Conservation (phyloP, 495 filamentous ascomycete genomes). For the Aspergillus funiculosus region DNA sequence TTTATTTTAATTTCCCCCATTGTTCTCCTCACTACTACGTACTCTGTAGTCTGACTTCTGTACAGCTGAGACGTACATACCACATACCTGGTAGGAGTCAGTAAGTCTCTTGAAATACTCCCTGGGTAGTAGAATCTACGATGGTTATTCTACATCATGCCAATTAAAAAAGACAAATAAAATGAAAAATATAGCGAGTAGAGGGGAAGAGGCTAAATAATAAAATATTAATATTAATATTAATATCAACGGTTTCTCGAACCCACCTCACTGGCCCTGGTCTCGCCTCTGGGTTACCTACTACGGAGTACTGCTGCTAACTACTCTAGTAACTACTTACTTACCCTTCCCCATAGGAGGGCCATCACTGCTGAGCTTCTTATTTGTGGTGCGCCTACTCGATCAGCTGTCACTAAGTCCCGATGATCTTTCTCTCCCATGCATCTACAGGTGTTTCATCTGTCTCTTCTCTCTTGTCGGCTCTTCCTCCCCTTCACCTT, state of each 20-base stretch:
- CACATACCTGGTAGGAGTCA: too few relatives aligned
- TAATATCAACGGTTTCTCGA: conserved; percentile 18
- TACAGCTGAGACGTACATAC: too few relatives aligned
- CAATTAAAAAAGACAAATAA: conserved; percentile 8
- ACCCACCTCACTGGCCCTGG: conserved; percentile 20
- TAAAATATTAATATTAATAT: conserved; percentile 6
- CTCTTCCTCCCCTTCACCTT: conserved; percentile 8
- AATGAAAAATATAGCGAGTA: conserved; percentile 11
- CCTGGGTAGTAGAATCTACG: too few relatives aligned
- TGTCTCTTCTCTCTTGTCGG: conserved; percentile 21
- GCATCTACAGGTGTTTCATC: conserved; percentile 21
- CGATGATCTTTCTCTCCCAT: conserved; percentile 21
- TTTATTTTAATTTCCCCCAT: neutral
- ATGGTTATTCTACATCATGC: conserved; percentile 6
- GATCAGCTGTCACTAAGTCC: conserved; percentile 23
- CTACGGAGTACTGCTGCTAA: too few relatives aligned
- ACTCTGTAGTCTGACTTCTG: too few relatives aligned
- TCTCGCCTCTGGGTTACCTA: conserved; percentile 19
- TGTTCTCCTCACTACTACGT: too few relatives aligned
- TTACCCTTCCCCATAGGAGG: conserved; percentile 6
- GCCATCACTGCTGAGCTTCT: conserved; percentile 21
- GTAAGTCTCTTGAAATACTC: too few relatives aligned
- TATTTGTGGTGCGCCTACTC: conserved; percentile 17
- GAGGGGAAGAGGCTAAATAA: too few relatives aligned
- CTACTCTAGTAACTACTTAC: conserved; percentile 12